Evolutionary conservation across 2,329 filamentous ascomycete species (phyloP).

Genomic region (Paradendryphiella salina): DNA sequence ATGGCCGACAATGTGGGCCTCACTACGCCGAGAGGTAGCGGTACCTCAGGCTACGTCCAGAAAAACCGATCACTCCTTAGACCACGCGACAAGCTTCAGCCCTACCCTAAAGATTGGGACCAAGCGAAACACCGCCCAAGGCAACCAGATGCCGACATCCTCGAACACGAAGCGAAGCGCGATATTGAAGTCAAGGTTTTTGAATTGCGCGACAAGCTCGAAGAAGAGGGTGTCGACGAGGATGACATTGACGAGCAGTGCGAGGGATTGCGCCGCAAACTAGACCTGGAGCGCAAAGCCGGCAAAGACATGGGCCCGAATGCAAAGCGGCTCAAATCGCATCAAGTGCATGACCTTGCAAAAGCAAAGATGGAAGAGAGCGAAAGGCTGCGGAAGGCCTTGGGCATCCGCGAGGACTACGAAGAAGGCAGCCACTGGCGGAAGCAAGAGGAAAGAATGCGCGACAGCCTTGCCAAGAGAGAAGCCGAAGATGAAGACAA

Average conservation of each 20-base stretch:
- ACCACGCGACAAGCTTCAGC: conserved; percentile 77
- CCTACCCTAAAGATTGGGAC: conserved; percentile 73
- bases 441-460: conserved; percentile 73
- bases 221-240: conserved; percentile 85
- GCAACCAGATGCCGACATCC: conserved; percentile 86
- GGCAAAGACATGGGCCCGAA: conserved; percentile 44
- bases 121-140: conserved; percentile 74
- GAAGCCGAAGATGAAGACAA: conserved; percentile 43
- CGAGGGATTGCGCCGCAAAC: conserved; percentile 65
- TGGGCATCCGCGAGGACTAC: conserved; percentile 85
- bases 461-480: conserved; percentile 49
- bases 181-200: conserved; percentile 93
- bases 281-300: conserved; percentile 54
- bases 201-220: conserved; percentile 84
- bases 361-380: conserved; percentile 96
- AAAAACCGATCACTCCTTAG: conserved; percentile 88
- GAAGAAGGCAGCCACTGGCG: conserved; percentile 86
- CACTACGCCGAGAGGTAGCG: conserved; percentile 88
- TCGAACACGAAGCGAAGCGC: conserved; percentile 90
- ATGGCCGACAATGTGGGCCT: conserved; percentile 99
- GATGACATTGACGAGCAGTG: conserved; percentile 85
- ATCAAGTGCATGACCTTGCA: conserved; percentile 95
- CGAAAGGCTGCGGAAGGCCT: conserved; percentile 79
- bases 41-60: conserved; percentile 96
- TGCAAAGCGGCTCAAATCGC: conserved; percentile 72